These are phyloP conservation scores for Lasiodiplodia theobromae DNA, from an alignment of 2,329 filamentous ascomycete species.

Conservation along the genomic window DNA sequence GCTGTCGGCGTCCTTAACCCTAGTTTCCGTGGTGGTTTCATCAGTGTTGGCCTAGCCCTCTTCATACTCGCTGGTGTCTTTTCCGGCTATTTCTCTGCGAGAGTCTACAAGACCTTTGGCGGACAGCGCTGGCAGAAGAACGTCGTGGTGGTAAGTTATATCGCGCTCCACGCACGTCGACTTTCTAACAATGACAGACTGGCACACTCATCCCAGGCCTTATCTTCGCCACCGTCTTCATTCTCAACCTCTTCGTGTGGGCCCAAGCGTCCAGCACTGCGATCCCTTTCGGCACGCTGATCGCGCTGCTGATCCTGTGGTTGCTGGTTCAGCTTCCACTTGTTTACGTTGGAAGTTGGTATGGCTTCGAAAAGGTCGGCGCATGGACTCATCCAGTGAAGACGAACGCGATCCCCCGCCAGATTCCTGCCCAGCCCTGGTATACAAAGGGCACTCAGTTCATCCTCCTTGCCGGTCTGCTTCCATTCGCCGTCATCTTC, in stretches of 20 bases:
- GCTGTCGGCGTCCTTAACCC: conserved; percentile 82
- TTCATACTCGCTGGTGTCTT: conserved; percentile 85
- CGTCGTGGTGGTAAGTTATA: conserved; percentile 57
- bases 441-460: conserved; percentile 71
- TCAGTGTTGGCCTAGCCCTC: conserved; percentile 81
- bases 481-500: conserved; percentile 87
- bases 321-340: conserved; percentile 85
- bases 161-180: neutral
- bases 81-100: conserved; percentile 85
- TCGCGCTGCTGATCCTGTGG: conserved; percentile 79
- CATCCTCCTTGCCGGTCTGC: conserved; percentile 74
- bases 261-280: conserved; percentile 87
- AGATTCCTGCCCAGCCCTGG: conserved; percentile 78
- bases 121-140: conserved; percentile 79
- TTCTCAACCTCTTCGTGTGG: conserved; percentile 90
- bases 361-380: conserved; percentile 71
- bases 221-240: conserved; percentile 75
- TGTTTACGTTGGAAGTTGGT: conserved; percentile 81
- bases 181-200: conserved; percentile 56
- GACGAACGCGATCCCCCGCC: conserved; percentile 73
- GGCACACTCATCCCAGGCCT: conserved; percentile 81
- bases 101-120: conserved; percentile 83
- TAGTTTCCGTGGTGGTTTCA: conserved; percentile 87
- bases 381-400: conserved; percentile 85
- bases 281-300: conserved; percentile 79